Evolutionary conservation across 2,329 filamentous ascomycete genomes (phyloP).

Genomic region (Diaporthe destruens): DNA sequence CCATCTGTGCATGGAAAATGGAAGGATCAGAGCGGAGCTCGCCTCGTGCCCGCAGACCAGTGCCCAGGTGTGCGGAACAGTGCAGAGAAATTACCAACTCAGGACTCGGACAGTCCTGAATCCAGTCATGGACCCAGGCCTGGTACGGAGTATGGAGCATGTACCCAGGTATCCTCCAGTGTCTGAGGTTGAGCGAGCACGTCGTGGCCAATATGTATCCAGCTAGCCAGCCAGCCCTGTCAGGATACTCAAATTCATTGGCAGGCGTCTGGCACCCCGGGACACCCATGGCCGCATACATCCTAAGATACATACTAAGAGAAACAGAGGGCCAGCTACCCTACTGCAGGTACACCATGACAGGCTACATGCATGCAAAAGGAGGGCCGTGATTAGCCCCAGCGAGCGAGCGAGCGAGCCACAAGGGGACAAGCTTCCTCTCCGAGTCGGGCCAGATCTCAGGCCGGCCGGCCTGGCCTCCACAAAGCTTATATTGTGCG

Average conservation of each 20-base stretch:
- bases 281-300: too few species aligned
- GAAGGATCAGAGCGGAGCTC: neutral
- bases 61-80: neutral
- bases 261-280: neutral
- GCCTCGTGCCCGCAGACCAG: neutral
- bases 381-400: neutral
- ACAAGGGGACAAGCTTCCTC: constrained; percentile 9
- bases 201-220: neutral
- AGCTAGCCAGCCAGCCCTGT: too few species aligned
- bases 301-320: too few species aligned
- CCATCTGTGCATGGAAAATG: neutral
- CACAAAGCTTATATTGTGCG: constrained; percentile 19
- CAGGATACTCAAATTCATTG: too few species aligned
- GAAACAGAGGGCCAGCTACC: too few species aligned
- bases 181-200: neutral
- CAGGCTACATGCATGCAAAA: neutral
- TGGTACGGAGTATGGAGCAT: too few species aligned
- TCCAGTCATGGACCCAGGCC: too few species aligned
- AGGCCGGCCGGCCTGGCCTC: neutral
- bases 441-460: constrained; percentile 14
- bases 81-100: neutral
- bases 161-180: neutral
- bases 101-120: neutral
- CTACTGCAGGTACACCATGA: neutral
- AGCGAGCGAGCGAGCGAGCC: neutral